phyloP scores from a whole-genome alignment of 495 filamentous ascomycete genomes.

The Terfezia boudieri region DNA sequence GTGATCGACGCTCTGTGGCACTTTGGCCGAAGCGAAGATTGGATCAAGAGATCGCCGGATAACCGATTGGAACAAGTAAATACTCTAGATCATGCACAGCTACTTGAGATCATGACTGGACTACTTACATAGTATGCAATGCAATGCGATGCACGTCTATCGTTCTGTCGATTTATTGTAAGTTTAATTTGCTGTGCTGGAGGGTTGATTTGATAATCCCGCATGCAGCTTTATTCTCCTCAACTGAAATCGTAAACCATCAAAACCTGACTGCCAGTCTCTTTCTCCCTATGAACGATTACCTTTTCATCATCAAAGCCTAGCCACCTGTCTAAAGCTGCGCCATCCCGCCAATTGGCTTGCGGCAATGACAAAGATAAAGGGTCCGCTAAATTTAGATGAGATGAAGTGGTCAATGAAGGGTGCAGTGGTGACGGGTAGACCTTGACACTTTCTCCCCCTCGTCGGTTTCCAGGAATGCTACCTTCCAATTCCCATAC shows the following conservation, averaged over 20 bases:
- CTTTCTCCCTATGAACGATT: slow-evolving; percentile 55
- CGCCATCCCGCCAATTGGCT: slow-evolving; percentile 3
- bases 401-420: not conserved
- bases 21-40: too few relatives aligned
- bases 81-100: too few relatives aligned
- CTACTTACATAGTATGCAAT: not conserved
- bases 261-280: slow-evolving; percentile 43
- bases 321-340: slow-evolving; percentile 31
- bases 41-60: too few relatives aligned
- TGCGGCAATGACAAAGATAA: not conserved
- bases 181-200: too few relatives aligned
- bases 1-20: not conserved
- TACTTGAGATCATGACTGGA: too few relatives aligned
- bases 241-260: slow-evolving; percentile 73
- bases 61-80: too few relatives aligned
- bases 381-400: not conserved
- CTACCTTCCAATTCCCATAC: slow-evolving; percentile 86
- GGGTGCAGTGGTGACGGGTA: not conserved
- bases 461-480: slow-evolving; percentile 20
- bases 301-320: slow-evolving; percentile 92
- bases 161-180: not conserved
- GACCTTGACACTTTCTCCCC: slow-evolving; percentile 9
- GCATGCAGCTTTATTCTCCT: not conserved
- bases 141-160: not conserved
- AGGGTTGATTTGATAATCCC: not conserved